Evolutionary conservation across 164 flowering plant species (phyloP), one percentile per base, ranked within the genome.

Genomic region (Platanus orientalis): DNA sequence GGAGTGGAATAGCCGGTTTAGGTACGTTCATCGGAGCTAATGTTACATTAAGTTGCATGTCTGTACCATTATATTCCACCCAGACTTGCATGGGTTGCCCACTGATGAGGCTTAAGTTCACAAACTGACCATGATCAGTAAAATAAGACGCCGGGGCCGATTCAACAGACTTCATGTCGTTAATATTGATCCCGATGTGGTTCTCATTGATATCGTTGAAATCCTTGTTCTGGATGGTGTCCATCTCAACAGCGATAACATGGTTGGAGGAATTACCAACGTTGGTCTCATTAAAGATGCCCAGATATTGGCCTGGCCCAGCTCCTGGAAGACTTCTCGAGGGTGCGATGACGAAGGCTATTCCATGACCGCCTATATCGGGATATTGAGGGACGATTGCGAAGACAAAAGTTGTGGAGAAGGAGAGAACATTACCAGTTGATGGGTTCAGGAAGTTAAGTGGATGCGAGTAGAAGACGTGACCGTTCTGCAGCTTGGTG

Each of bases 31-130:
- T 47, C 11, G 74, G 73, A 0, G 90, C 76, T 50, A 88, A 71
- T 17, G 69, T 74, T 1, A 90, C 92, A 34, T 73, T 72, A n/a
- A 88, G 21, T 12, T 32, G 55, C 20, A 68, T 66, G 0, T 10
- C 36, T 1, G 0, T 23, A 0, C 83, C 78, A 65, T 86, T 80
- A 62, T 90, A 90, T 44, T 88, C 94, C 20, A 90, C 57, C 94
- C 94, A 84, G 2, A 76, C 85, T 60, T 78, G 79, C 39, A 90
- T 74, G 0, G 62, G 63, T 51, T 63, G 19, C 2, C 88, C 86
- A 58, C 85, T 72, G 14, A 77, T 71, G 20, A 87, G 75, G 56
- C 52, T 65, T 10, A 87, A 36, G 19, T 57, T 48, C 12, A 61
- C 39, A 29, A 40, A 58, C 0, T 66, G 59, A 2, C 54, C 42